Evolutionary conservation across 345 rosid genomes (phyloP).

Genomic region (Isatis tinctoria): DNA sequence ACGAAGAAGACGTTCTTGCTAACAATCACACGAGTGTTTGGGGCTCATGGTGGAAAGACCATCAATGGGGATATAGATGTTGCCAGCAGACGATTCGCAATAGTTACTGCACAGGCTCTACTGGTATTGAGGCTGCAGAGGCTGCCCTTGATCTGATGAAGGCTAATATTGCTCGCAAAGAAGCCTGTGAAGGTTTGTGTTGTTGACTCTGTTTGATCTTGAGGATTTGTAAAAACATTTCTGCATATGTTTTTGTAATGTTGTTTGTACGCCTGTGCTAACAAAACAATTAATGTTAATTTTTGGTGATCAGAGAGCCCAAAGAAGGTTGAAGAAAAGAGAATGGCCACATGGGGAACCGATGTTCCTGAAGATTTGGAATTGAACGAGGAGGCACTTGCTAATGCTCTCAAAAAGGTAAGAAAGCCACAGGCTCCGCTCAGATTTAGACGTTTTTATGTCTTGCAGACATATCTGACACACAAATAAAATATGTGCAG

Average conservation of each 20-base stretch:
- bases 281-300: background rate
- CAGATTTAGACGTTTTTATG: background rate
- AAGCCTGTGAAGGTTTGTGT: conserved; percentile 42
- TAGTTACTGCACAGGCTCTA: conserved; percentile 87
- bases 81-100: conserved; percentile 76
- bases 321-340: conserved; percentile 55
- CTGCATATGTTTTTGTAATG: background rate
- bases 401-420: conserved; percentile 59
- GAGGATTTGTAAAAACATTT: background rate
- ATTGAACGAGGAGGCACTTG: conserved; percentile 56
- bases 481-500: conserved; percentile 45
- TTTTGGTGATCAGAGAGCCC: conserved; percentile 21
- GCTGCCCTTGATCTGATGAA: conserved; percentile 83
- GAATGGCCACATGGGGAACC: conserved; percentile 75
- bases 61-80: conserved; percentile 91
- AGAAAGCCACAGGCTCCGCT: background rate
- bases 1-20: conserved; percentile 58
- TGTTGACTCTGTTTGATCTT: background rate
- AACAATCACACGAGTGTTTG: conserved; percentile 80
- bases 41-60: conserved; percentile 95
- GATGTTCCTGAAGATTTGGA: conserved; percentile 62
- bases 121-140: conserved; percentile 92
- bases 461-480: background rate
- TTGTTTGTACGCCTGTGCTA: conserved; percentile 4
- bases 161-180: conserved; percentile 71